Percentiles rank a stretch among this genome's conserved stretches.
These are phyloP conservation scores for Zymoseptoria tritici DNA, from an alignment of 2,329 filamentous ascomycete species.

Conservation along the genomic window DNA sequence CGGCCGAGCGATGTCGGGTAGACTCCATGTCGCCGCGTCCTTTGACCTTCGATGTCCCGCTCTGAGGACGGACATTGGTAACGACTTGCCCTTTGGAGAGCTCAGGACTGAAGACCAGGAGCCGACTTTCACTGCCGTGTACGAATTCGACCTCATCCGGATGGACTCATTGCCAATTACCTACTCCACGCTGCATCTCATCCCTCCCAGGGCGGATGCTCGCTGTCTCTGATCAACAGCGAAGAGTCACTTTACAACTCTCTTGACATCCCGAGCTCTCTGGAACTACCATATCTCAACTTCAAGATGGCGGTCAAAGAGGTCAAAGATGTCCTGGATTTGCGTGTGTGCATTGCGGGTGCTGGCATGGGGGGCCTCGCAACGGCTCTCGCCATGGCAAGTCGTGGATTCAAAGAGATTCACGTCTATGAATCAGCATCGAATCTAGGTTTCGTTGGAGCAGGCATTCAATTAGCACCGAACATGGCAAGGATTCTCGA, in stretches of 20 bases:
- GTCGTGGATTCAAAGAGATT: constrained; percentile 66
- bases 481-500: constrained; percentile 75
- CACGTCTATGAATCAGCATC: constrained; percentile 67
- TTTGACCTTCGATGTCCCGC: not conserved
- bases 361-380: constrained; percentile 70
- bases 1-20: not conserved
- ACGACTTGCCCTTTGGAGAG: not conserved
- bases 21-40: not conserved
- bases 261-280: not conserved
- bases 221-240: not conserved
- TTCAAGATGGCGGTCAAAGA: not conserved
- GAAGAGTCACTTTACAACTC: not conserved
- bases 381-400: constrained; percentile 63
- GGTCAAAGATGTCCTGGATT: constrained; percentile 24
- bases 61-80: not conserved
- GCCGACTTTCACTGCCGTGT: not conserved
- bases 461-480: constrained; percentile 75
- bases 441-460: constrained; percentile 71
- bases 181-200: not conserved
- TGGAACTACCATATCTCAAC: not conserved
- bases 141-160: not conserved
- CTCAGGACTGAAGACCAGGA: not conserved
- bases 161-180: not conserved
- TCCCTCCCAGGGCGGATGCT: not conserved
- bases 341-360: constrained; percentile 30